phyloP scores from a whole-genome alignment of 2,329 filamentous ascomycete species.

The Helotiales sp. region DNA sequence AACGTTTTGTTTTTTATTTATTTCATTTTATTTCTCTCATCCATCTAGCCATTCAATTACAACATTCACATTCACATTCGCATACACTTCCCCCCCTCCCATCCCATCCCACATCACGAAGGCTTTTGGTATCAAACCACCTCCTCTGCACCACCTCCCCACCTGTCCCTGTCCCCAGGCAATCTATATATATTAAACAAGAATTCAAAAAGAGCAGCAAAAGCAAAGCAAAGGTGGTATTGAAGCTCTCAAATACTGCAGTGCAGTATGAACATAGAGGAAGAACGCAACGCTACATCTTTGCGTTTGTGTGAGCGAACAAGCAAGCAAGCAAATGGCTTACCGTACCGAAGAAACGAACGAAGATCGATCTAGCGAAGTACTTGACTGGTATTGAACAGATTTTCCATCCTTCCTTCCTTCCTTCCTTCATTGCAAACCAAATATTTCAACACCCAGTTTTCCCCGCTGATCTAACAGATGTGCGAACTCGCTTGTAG shows the following conservation, averaged over 20 bases:
- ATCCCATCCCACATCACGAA: background rate
- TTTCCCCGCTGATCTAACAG: background rate
- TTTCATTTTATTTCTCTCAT: background rate
- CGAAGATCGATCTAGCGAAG: background rate
- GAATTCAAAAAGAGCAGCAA: background rate
- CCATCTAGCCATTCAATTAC: background rate
- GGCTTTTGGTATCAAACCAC: slow-evolving; percentile 6
- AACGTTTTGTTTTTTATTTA: background rate
- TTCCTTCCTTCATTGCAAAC: background rate
- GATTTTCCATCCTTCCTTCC: background rate
- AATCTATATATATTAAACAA: slow-evolving; percentile 5
- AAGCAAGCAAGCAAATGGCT: background rate
- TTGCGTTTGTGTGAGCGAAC: background rate
- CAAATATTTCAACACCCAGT: background rate
- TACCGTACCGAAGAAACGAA: background rate
- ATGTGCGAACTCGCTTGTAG: no score
- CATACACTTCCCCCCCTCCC: background rate
- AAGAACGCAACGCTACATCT: slow-evolving; percentile 3
- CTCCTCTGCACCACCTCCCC: background rate
- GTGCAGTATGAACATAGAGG: background rate
- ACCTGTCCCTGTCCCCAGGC: background rate
- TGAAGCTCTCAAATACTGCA: background rate
- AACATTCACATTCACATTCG: background rate
- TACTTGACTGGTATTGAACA: background rate
- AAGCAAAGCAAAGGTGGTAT: background rate